Evolutionary conservation across 176 grass and related monocot species (phyloP).

Genomic region (Avena eriantha): DNA sequence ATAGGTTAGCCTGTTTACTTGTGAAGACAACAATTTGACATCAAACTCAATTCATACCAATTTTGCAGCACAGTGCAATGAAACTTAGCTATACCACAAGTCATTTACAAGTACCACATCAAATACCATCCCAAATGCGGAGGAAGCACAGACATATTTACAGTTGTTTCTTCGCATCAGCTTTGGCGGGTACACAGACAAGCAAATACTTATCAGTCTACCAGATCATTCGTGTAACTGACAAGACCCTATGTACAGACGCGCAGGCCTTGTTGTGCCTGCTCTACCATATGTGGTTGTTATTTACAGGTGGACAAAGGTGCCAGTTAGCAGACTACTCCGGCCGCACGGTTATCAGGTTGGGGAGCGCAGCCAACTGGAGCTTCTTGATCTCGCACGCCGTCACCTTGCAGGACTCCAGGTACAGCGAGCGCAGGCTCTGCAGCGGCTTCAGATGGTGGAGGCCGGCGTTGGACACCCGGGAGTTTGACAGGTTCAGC

Average conservation of each 20-base stretch:
- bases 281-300: not conserved
- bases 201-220: not conserved
- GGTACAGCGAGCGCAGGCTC: conserved; percentile 69
- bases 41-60: too few relatives aligned
- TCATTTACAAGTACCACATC: conserved; percentile 14
- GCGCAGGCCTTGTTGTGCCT: not conserved
- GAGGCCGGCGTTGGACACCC: conserved; percentile 75
- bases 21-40: too few relatives aligned
- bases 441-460: conserved; percentile 85
- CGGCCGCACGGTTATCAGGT: conserved; percentile 74
- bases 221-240: not conserved
- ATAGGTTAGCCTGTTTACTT: too few relatives aligned
- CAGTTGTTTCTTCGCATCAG: conserved; percentile 51
- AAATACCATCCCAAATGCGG: conserved; percentile 34
- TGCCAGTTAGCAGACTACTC: conserved; percentile 36
- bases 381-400: conserved; percentile 84
- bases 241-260: conserved; percentile 6
- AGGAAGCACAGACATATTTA: conserved; percentile 55
- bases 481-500: conserved; percentile 78
- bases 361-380: conserved; percentile 72
- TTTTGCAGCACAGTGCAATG: too few relatives aligned
- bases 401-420: conserved; percentile 93
- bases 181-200: not conserved
- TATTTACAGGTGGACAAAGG: conserved; percentile 22
- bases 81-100: not conserved